These are phyloP conservation scores for Aspergillus neotritici DNA, from an alignment of 2,329 filamentous ascomycete genomes.

Conservation along the genomic window DNA sequence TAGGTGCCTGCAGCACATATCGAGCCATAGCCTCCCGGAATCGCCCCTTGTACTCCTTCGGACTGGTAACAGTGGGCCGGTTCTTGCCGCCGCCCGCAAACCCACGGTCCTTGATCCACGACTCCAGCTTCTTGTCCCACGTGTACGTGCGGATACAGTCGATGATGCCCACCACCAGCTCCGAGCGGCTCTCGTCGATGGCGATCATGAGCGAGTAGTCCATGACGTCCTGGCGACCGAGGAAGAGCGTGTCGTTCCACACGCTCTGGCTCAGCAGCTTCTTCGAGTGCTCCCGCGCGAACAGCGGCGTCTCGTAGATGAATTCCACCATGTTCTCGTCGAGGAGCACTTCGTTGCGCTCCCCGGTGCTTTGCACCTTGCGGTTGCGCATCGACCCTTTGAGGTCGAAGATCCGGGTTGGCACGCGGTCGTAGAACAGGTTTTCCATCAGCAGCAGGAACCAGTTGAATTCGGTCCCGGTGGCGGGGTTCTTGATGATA, in stretches of 20 bases:
- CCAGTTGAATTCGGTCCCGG: slow-evolving; percentile 88
- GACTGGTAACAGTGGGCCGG: slow-evolving; percentile 89
- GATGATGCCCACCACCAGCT: slow-evolving; percentile 95
- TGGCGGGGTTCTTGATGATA: slow-evolving; percentile 89
- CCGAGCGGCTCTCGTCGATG: slow-evolving; percentile 81
- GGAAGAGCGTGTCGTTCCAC: slow-evolving; percentile 95
- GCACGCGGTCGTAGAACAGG: slow-evolving; percentile 88
- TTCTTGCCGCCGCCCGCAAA: slow-evolving; percentile 74
- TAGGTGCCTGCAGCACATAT: slow-evolving; percentile 55
- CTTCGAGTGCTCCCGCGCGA: slow-evolving; percentile 92
- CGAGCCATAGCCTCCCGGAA: slow-evolving; percentile 96
- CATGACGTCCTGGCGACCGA: slow-evolving; percentile 96
- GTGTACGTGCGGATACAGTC: slow-evolving; percentile 98
- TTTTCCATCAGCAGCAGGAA: slow-evolving; percentile 97
- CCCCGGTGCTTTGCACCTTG: slow-evolving; percentile 91
- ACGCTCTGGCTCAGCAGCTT: slow-evolving; percentile 86
- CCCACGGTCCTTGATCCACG: slow-evolving; percentile 96
- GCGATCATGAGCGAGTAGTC: slow-evolving; percentile 98
- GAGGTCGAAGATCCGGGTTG: slow-evolving; percentile 86
- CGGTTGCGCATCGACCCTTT: slow-evolving; percentile 99
- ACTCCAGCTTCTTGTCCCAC: slow-evolving; percentile 99
- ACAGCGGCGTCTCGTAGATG: slow-evolving; percentile 94
- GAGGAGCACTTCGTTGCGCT: slow-evolving; percentile 90
- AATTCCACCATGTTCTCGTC: slow-evolving; percentile 99
- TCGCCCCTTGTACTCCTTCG: slow-evolving; percentile 93